Evolutionary conservation across 2,329 filamentous ascomycete species (phyloP).

Genomic region (Lasiodiplodia hormozganensis): DNA sequence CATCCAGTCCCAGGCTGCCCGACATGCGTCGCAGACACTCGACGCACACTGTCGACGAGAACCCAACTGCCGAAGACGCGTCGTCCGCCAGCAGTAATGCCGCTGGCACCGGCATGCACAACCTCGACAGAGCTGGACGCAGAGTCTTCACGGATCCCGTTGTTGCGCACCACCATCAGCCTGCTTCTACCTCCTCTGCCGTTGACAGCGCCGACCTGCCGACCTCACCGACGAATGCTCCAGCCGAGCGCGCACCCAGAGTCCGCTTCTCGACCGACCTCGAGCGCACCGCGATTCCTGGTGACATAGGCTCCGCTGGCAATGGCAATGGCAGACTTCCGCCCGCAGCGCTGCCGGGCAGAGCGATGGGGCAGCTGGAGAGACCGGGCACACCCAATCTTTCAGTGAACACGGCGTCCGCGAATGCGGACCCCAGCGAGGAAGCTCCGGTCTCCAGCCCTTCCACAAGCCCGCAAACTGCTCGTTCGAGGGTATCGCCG

Average conservation of each 20-base stretch:
- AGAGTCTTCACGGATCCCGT: slow-evolving; percentile 31
- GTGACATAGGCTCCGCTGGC: slow-evolving; percentile 32
- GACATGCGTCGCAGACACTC: slow-evolving; percentile 42
- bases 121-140: slow-evolving; percentile 31
- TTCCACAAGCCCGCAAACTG: slow-evolving; percentile 37
- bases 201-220: slow-evolving; percentile 33
- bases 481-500: slow-evolving; percentile 36
- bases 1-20: slow-evolving; percentile 30
- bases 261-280: slow-evolving; percentile 48
- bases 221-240: slow-evolving; percentile 31
- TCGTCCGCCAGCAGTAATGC: slow-evolving; percentile 1
- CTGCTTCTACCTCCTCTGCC: slow-evolving; percentile 32
- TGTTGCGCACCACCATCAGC: slow-evolving; percentile 24
- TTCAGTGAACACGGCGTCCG: slow-evolving; percentile 43
- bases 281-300: slow-evolving; percentile 33
- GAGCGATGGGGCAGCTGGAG: slow-evolving; percentile 17
- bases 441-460: slow-evolving; percentile 30
- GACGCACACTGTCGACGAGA: slow-evolving; percentile 36
- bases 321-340: slow-evolving; percentile 31
- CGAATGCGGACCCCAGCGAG: slow-evolving; percentile 31
- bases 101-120: slow-evolving; percentile 33
- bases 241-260: slow-evolving; percentile 40
- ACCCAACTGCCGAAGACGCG: slow-evolving; percentile 29
- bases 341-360: slow-evolving; percentile 29
- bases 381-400: slow-evolving; percentile 44